Conservation (phyloP, 2,329 filamentous ascomycete species). For the Mariannaea elegans region DNA sequence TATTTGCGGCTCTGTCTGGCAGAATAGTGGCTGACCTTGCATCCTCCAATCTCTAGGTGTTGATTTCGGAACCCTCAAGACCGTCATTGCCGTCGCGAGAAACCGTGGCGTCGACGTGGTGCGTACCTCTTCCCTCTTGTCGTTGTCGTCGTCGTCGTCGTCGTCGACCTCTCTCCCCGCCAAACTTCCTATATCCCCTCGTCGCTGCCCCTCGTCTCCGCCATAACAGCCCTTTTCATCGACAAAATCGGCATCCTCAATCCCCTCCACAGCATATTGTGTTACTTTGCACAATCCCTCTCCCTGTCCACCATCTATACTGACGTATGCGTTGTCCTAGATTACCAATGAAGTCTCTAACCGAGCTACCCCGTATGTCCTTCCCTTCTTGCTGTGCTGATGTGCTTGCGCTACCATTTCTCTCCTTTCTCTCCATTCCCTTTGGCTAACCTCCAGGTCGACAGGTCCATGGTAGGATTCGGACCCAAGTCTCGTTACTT, state of each 20-base stretch:
- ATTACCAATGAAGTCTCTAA: slow-evolving; percentile 99
- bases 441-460: slow-evolving; percentile 35
- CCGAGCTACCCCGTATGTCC: slow-evolving; percentile 92
- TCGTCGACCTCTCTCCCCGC: background rate
- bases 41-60: slow-evolving; percentile 66
- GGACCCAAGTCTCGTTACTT: slow-evolving; percentile 93
- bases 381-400: slow-evolving; percentile 1
- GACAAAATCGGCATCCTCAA: background rate
- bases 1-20: background rate
- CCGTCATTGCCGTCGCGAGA: slow-evolving; percentile 95
- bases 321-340: slow-evolving; percentile 55
- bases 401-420: slow-evolving; percentile 10
- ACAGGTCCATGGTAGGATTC: slow-evolving; percentile 91
- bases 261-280: slow-evolving; percentile 17
- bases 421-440: slow-evolving; percentile 7
- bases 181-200: slow-evolving; percentile 2
- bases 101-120: slow-evolving; percentile 99
- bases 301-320: background rate
- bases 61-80: slow-evolving; percentile 96
- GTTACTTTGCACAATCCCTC: background rate
- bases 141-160: background rate
- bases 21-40: slow-evolving; percentile 27
- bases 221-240: slow-evolving; percentile 11
- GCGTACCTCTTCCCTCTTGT: slow-evolving; percentile 57
- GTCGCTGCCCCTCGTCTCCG: slow-evolving; percentile 17